Conservation (phyloP, 108 stramenopile species). For the Skeletonema marinoi region DNA sequence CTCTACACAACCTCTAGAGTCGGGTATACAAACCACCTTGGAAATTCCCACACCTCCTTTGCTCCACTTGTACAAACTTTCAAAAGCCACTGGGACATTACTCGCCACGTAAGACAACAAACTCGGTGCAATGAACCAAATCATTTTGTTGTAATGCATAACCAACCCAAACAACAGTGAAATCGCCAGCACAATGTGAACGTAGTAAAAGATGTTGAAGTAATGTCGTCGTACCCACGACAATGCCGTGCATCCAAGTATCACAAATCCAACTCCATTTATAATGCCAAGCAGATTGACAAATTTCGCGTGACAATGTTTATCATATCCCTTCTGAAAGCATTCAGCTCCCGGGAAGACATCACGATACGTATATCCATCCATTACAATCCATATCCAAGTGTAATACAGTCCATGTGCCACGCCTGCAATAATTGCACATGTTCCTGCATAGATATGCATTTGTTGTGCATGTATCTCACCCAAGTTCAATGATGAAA, state of each 20-base stretch:
- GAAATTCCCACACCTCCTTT: slow-evolving; percentile 24
- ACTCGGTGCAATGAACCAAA: slow-evolving; percentile 60
- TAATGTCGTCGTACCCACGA: slow-evolving; percentile 46
- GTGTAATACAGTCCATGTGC: slow-evolving; percentile 20
- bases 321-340: not conserved
- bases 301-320: slow-evolving; percentile 14
- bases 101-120: slow-evolving; percentile 64
- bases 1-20: slow-evolving; percentile 52
- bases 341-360: slow-evolving; percentile 15
- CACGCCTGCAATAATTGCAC: slow-evolving; percentile 1
- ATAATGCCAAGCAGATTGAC: slow-evolving; percentile 55
- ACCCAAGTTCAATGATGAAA: slow-evolving; percentile 8
- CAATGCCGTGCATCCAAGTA: slow-evolving; percentile 46
- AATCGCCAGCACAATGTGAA: slow-evolving; percentile 30
- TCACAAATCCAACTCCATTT: slow-evolving; percentile 30
- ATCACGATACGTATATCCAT: not conserved
- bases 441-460: slow-evolving; percentile 18
- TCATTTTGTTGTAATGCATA: slow-evolving; percentile 66
- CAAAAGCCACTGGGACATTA: slow-evolving; percentile 40
- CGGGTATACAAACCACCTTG: slow-evolving; percentile 34
- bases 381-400: slow-evolving; percentile 10
- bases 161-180: slow-evolving; percentile 39
- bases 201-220: slow-evolving; percentile 55
- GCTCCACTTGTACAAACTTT: slow-evolving; percentile 21
- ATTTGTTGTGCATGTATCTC: slow-evolving; percentile 9